Evolutionary conservation across 306 rosid species (phyloP).

Genomic region (Quercus parvula): DNA sequence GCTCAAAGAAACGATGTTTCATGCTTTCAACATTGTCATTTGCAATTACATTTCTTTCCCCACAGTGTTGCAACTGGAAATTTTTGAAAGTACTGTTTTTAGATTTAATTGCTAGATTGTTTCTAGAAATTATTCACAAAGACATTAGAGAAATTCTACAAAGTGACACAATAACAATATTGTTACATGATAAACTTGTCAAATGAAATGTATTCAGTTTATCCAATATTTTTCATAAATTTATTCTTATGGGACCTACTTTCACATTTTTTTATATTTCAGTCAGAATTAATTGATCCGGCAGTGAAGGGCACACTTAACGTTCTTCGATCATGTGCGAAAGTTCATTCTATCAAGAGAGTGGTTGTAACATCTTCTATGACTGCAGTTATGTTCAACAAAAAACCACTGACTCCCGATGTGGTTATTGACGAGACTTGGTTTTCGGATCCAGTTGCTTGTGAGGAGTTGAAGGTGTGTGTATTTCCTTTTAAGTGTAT

Average conservation of each 20-base stretch:
- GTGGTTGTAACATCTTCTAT: slow-evolving; percentile 33
- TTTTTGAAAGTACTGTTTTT: background rate
- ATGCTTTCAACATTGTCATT: background rate
- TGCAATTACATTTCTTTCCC: background rate
- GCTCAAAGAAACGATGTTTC: background rate
- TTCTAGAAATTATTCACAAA: background rate
- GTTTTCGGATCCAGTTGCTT: slow-evolving; percentile 6
- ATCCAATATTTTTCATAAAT: background rate
- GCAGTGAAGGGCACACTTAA: slow-evolving; percentile 34
- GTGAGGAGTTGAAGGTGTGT: slow-evolving; percentile 17
- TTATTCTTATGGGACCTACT: background rate
- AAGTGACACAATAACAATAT: background rate
- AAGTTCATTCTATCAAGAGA: slow-evolving; percentile 1
- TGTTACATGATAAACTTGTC: background rate
- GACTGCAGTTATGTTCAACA: background rate
- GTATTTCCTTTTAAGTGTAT: background rate
- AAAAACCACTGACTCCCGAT: slow-evolving; percentile 10
- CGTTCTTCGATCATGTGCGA: slow-evolving; percentile 22
- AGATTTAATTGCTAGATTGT: background rate
- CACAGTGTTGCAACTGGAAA: background rate
- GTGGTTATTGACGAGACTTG: slow-evolving; percentile 25
- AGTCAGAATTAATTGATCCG: slow-evolving; percentile 24
- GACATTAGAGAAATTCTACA: too few relatives aligned
- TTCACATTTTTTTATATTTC: background rate
- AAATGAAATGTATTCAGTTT: background rate